Evolutionary conservation across 164 flowering plant genomes (phyloP), one percentile per base, ranked within the genome.

Genomic region (Vitis riparia): DNA sequence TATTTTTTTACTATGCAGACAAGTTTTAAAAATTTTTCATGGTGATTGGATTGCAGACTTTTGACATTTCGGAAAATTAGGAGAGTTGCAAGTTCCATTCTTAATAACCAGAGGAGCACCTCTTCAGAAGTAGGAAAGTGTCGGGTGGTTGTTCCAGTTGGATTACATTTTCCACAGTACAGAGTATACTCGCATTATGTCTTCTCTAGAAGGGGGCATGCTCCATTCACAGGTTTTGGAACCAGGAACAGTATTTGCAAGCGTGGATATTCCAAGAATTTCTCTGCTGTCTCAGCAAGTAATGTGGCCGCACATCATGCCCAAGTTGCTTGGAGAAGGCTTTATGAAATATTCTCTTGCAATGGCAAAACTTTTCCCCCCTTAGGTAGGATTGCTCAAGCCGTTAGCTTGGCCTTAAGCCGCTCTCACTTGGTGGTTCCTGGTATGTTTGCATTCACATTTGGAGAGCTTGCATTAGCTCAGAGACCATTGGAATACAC

Each of bases 331-430:
- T 85, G 91, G 90, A 89, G 75, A 68, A 78, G 84, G 83, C 82
- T 88, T 59, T 81, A 73, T 66, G 82, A 71, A 3, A 67, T 70
- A 37, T 80, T 77, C 75, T 70, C 79, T 27, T 74, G 66, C 66
- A 73, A 65, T 51, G 73, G 84, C 3, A 67, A 79, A 51, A 59
- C 72, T 70, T 68, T 75, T 44, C 71, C 81, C 6, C 85, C 87
- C 44, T 74, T 89, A 52, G 82, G 75, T 71, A 81, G 70, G 78
- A 79, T 86, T 69, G 92, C 92, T 17, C 66, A 86, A 77, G 93
- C 88, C 47, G 85, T 89, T 68, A 86, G 85, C 77, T 65, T 91
- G 76, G 88, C 94, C 53, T 78, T 84, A 76, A 78, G 84, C 15
- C 82, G 94, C 19, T 88, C 91, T 4, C 76, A 83, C 57, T 72